phyloP scores from a whole-genome alignment of 257 asterid species.

The Penstemon newberryi region DNA sequence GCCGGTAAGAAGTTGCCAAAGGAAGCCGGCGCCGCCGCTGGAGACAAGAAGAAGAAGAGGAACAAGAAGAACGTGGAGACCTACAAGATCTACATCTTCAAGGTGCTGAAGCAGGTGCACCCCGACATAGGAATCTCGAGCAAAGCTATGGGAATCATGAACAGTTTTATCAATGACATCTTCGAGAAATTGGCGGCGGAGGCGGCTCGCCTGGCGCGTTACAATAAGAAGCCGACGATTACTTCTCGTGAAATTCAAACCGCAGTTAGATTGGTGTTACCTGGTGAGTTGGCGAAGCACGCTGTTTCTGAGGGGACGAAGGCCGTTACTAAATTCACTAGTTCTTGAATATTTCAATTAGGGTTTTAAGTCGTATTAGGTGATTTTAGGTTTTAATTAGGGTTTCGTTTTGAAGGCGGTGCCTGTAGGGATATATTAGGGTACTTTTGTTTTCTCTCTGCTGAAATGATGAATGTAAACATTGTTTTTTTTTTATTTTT shows the following conservation, averaged over 20 bases:
- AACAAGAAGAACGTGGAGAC: slow-evolving; percentile 50
- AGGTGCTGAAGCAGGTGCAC: slow-evolving; percentile 71
- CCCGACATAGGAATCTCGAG: slow-evolving; percentile 74
- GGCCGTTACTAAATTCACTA: slow-evolving; percentile 76
- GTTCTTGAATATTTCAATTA: slow-evolving; percentile 36
- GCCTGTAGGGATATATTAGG: too few species aligned
- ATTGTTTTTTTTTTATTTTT: too few species aligned
- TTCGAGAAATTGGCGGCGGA: slow-evolving; percentile 72
- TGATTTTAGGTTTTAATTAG: too few species aligned
- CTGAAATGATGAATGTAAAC: too few species aligned
- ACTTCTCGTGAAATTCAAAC: slow-evolving; percentile 74
- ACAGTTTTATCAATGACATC: slow-evolving; percentile 70
- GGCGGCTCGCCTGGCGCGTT: slow-evolving; percentile 51
- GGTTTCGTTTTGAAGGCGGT: too few species aligned
- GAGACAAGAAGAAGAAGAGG: slow-evolving; percentile 65
- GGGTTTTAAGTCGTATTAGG: too few species aligned
- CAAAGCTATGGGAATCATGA: slow-evolving; percentile 82
- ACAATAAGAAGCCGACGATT: slow-evolving; percentile 74
- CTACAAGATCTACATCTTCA: slow-evolving; percentile 77
- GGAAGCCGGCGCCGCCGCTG: slow-evolving; percentile 46
- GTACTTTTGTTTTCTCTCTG: too few species aligned
- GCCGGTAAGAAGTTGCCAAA: slow-evolving; percentile 72
- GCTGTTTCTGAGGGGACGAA: slow-evolving; percentile 72
- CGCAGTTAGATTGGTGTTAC: slow-evolving; percentile 62
- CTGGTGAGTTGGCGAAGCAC: slow-evolving; percentile 70